Base-by-base conservation (phyloP, 2,329 filamentous ascomycete species). In the Dactylellina sp. region DNA sequence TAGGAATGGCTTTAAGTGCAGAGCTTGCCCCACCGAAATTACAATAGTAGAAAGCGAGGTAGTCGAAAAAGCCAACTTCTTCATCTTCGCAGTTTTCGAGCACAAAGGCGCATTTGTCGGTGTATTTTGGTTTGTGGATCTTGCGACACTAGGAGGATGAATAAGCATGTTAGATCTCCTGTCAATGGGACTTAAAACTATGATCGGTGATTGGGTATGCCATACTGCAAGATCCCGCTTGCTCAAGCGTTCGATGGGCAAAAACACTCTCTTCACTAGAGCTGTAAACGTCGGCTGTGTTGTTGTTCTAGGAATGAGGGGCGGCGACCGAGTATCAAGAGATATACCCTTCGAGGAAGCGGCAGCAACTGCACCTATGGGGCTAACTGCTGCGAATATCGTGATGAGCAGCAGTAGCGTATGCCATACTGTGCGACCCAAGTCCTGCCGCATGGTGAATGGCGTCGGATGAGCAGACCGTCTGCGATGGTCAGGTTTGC, bases 1-100 rank as follows among this genome's bases (percentile, higher is more conserved):
- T 96, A n/a, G 91, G 92, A 49, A 96, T 76, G 0, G 91, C 89
- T 79, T 92, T 89, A 12, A 84, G 88, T 61, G 87, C 82, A 7
- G 68, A 60, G 11, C 49, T 40, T 49, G 53, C 37, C 9, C 39
- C 60, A 62, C 85, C 84, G 35, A 96, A 84, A 46, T 84, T 83
- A 84, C 95, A 99, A 82, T 97, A 99, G 84, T 97, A 99, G 62
- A 98, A 85, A 18, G 89, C 86, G 50, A 98, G 87, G 82, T 99
- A 99, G 24, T 92, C 90, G 68, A 97, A 83, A 75, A 98, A 86
- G 28, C 95, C 94, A 61, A 93, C 91, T 82, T 97, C 91, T 80
- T 97, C 92, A 79, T 96, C 92, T 35, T 86, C 84, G 81, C 95
- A 99, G 81, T 97, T 91, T 65, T 85, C 84, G 77, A 85, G 88